Conservation (phyloP, 75 land plant species). For the Gnetum montanum region DNA sequence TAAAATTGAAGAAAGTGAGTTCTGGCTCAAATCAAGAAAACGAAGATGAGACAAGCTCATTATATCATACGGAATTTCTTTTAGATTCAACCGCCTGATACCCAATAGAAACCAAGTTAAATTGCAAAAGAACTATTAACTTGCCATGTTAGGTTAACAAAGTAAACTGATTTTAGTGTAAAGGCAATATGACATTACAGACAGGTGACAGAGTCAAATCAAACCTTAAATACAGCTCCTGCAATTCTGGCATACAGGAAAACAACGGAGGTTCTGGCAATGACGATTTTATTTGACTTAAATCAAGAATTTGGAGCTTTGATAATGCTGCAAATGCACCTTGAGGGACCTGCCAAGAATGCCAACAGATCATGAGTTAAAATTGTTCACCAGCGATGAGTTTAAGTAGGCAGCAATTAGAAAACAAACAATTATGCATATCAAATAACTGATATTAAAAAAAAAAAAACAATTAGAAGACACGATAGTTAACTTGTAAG, state of each 20-base stretch:
- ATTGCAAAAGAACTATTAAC: neutral
- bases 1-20: slow-evolving; percentile 49
- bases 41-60: slow-evolving; percentile 30
- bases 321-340: slow-evolving; percentile 51
- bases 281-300: slow-evolving; percentile 52
- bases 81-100: slow-evolving; percentile 34
- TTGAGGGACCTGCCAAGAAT: slow-evolving; percentile 67
- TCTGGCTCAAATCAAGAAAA: slow-evolving; percentile 78
- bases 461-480: too few relatives aligned
- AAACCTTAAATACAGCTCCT: slow-evolving; percentile 82
- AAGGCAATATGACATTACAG: neutral
- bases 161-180: neutral
- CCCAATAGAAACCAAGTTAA: neutral
- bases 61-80: slow-evolving; percentile 54
- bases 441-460: too few relatives aligned
- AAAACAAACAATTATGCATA: too few relatives aligned
- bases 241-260: slow-evolving; percentile 53
- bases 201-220: neutral
- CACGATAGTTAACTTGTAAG: too few relatives aligned
- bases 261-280: slow-evolving; percentile 54
- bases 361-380: too few relatives aligned
- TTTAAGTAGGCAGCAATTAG: too few relatives aligned
- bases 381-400: too few relatives aligned
- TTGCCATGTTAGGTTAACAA: too few relatives aligned
- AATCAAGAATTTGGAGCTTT: slow-evolving; percentile 70